A percentile compares a stretch with the other conserved stretches of the same genome.
Conservation (phyloP, 768 basidiomycete species). For the Hysterangium stoloniferum region DNA sequence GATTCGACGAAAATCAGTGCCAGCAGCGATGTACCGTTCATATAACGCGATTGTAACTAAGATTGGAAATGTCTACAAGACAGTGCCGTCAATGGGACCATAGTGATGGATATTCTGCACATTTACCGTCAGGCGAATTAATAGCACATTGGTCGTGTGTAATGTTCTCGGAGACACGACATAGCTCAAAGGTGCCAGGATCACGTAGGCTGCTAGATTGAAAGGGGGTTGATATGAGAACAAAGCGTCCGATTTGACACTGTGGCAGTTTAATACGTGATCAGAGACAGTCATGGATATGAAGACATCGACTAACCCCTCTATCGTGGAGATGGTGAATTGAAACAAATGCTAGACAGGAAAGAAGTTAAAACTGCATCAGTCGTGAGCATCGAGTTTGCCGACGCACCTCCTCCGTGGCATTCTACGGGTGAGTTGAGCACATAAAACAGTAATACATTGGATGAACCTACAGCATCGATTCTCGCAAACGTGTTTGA, state of each 20-base stretch:
- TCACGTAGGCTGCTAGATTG: slow-evolving; percentile 70
- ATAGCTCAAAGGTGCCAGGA: slow-evolving; percentile 76
- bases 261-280: no score
- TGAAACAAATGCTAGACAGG: slow-evolving; percentile 71
- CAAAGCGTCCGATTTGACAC: slow-evolving; percentile 82
- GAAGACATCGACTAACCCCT: slow-evolving; percentile 49
- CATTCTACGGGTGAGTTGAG: slow-evolving; percentile 32
- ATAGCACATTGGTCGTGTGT: slow-evolving; percentile 79
- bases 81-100: not conserved
- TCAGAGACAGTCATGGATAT: not conserved
- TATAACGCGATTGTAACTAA: slow-evolving; percentile 70
- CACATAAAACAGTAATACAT: not conserved
- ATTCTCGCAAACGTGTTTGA: slow-evolving; percentile 84
- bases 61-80: slow-evolving; percentile 66
- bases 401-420: slow-evolving; percentile 45
- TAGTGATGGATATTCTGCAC: slow-evolving; percentile 4
- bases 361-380: not conserved
- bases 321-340: slow-evolving; percentile 76
- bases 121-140: slow-evolving; percentile 72
- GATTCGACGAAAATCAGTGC: slow-evolving; percentile 41
- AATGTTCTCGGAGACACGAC: slow-evolving; percentile 66
- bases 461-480: slow-evolving; percentile 39
- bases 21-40: slow-evolving; percentile 60
- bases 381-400: not conserved
- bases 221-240: slow-evolving; percentile 92